Conservation (phyloP, 192 early-diverging fungal species). For the Coemansia sp. region DNA sequence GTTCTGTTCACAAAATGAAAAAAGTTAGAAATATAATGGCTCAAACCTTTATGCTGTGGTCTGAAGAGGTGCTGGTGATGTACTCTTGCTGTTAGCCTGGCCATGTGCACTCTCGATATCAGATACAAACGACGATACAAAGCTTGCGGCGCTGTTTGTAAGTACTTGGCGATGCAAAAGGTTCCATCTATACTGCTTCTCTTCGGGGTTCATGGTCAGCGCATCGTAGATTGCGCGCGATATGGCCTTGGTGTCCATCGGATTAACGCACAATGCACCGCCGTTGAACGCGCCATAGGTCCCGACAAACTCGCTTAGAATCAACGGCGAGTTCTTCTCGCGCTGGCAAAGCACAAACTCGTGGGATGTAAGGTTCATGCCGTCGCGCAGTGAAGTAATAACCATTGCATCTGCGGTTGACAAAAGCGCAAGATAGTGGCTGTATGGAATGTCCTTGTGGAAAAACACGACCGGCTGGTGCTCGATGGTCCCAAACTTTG, state of each 20-base stretch:
- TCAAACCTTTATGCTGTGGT: not conserved
- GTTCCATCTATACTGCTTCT: constrained; percentile 72
- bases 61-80: constrained; percentile 1
- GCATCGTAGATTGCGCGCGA: constrained; percentile 89
- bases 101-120: constrained; percentile 32
- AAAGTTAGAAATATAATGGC: not conserved
- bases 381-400: constrained; percentile 90
- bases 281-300: constrained; percentile 88
- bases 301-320: constrained; percentile 96
- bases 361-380: constrained; percentile 96
- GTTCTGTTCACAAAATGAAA: too few relatives aligned
- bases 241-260: constrained; percentile 91
- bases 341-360: constrained; percentile 93
- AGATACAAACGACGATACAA: constrained; percentile 59
- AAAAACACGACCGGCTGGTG: constrained; percentile 88
- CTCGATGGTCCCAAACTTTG: constrained; percentile 83
- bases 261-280: constrained; percentile 85
- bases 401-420: constrained; percentile 84
- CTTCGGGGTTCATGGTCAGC: constrained; percentile 75
- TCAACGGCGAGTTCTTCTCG: constrained; percentile 74
- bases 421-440: constrained; percentile 87
- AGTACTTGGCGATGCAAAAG: constrained; percentile 65
- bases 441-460: constrained; percentile 88
- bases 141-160: constrained; percentile 67
- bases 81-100: constrained; percentile 13